These are phyloP conservation scores for Mortierella sp. DNA, from an alignment of 371 early-diverging fungal species.

Conservation along the genomic window DNA sequence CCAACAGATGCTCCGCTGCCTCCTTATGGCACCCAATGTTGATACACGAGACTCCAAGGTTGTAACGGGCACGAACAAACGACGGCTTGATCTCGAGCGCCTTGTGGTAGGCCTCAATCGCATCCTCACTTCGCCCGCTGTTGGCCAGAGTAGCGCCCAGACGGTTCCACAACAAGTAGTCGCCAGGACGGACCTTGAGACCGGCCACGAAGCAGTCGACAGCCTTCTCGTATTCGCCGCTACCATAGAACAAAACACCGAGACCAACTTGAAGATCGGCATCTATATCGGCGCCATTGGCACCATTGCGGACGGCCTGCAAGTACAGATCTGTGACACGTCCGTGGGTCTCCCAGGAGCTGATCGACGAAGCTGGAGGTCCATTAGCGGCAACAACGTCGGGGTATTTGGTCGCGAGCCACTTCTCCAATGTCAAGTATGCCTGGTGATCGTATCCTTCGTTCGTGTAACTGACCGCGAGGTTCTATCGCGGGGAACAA, in stretches of 20 bases:
- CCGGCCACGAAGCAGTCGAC: constrained; percentile 97
- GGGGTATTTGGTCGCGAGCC: constrained; percentile 84
- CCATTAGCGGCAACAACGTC: constrained; percentile 64
- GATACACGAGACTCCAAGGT: constrained; percentile 93
- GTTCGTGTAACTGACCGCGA: constrained; percentile 96
- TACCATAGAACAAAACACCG: constrained; percentile 93
- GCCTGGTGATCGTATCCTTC: constrained; percentile 87
- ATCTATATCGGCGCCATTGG: constrained; percentile 83
- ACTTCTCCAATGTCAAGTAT: constrained; percentile 87
- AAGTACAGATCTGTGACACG: constrained; percentile 85
- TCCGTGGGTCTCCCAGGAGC: constrained; percentile 70
- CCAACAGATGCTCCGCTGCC: constrained; percentile 93
- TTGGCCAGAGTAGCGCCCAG: constrained; percentile 97
- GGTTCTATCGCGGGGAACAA: constrained; percentile 58
- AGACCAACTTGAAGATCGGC: constrained; percentile 95
- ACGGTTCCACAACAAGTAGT: constrained; percentile 96
- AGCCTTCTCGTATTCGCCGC: constrained; percentile 92
- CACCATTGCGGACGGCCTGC: constrained; percentile 78
- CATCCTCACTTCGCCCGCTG: constrained; percentile 77
- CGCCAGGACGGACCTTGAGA: constrained; percentile 85
- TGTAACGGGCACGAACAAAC: constrained; percentile 98
- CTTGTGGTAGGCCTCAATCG: constrained; percentile 93
- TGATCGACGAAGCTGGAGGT: constrained; percentile 32
- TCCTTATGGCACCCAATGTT: constrained; percentile 90
- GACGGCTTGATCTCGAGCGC: constrained; percentile 95